These are phyloP conservation scores for Paramecium biaurelia DNA, from an alignment of 73 alveolate species.

Conservation along the genomic window DNA sequence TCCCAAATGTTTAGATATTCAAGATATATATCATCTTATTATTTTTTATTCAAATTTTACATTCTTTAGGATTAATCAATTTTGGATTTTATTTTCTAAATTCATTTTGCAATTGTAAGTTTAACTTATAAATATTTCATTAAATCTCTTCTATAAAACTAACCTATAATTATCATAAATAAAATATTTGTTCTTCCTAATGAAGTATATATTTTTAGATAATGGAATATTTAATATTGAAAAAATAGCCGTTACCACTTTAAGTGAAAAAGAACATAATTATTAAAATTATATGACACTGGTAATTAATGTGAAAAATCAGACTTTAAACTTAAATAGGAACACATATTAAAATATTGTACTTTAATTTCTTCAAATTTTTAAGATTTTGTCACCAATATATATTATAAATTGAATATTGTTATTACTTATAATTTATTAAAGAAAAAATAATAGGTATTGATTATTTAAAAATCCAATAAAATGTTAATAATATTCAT, in stretches of 20 bases:
- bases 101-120: not conserved
- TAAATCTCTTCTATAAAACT: not conserved
- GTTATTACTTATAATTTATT: not conserved
- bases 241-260: not conserved
- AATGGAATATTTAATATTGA: not conserved
- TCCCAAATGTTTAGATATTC: not conserved
- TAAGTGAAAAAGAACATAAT: not conserved
- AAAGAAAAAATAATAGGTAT: no score
- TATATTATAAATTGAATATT: not conserved
- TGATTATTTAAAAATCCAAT: not conserved
- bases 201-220: not conserved
- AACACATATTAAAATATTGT: not conserved
- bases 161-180: not conserved
- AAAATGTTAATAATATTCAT: no score
- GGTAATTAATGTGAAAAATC: not conserved
- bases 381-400: not conserved
- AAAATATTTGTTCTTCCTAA: not conserved
- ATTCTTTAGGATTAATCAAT: not conserved
- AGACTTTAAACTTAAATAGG: not conserved
- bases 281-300: not conserved
- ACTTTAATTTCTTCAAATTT: not conserved
- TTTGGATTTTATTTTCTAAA: not conserved
- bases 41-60: not conserved
- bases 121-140: not conserved
- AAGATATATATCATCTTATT: not conserved